Evolutionary conservation across 73 alveolate species (phyloP).

Genomic region (Breviolum minutum): DNA sequence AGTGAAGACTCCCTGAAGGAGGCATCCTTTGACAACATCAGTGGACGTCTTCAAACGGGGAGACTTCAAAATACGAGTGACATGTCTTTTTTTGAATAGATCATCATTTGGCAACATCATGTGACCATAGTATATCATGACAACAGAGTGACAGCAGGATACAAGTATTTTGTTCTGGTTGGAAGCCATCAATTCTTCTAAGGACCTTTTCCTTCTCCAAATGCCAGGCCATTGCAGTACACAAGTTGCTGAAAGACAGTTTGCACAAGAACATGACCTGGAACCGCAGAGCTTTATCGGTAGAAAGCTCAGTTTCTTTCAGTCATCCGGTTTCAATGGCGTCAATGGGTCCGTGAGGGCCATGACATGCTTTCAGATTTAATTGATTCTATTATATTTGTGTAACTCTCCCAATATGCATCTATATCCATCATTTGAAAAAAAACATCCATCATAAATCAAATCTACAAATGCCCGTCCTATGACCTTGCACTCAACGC

Average conservation of each 20-base stretch:
- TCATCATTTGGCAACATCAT: background rate
- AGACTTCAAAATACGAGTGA: background rate
- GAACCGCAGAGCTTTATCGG: constrained; percentile 44
- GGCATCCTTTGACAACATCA: background rate
- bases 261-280: constrained; percentile 27
- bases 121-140: no score
- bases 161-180: no score
- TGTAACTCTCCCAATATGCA: no score
- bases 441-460: no score
- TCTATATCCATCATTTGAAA: no score
- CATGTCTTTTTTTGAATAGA: background rate
- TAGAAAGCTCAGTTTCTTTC: background rate
- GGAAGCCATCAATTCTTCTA: no score
- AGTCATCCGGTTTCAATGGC: background rate
- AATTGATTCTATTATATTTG: no score
- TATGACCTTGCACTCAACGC: background rate
- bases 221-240: constrained; percentile 74
- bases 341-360: background rate
- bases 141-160: no score
- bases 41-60: background rate
- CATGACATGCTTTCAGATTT: no score
- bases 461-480: background rate
- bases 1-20: constrained; percentile 54
- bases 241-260: constrained; percentile 65
- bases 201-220: no score